These are phyloP conservation scores for Yamadazyma pseudoaaseri DNA, from an alignment of 1,139 yeast genomes.

Conservation along the genomic window DNA sequence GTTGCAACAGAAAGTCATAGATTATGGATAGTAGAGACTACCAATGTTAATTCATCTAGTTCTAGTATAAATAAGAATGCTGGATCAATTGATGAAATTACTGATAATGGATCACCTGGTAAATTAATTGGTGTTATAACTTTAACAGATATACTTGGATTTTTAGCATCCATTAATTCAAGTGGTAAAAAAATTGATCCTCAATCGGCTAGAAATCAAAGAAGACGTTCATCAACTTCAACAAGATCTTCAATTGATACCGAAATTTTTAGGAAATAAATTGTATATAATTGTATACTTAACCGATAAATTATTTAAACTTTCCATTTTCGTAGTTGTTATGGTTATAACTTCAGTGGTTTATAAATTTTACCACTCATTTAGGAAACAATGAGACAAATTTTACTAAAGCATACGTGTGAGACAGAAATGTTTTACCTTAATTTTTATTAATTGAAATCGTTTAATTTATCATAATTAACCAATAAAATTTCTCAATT, in stretches of 20 bases:
- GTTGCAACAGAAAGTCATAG: constrained; percentile 95
- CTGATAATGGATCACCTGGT: constrained; percentile 54
- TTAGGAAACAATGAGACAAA: not conserved
- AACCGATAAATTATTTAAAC: not conserved
- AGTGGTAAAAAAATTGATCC: constrained; percentile 75
- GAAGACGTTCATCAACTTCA: constrained; percentile 66
- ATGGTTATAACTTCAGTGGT: not conserved
- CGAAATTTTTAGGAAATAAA: constrained; percentile 16
- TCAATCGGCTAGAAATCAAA: constrained; percentile 77
- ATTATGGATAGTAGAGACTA: constrained; percentile 71
- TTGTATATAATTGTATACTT: constrained; percentile 16
- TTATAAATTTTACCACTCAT: not conserved
- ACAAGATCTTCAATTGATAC: constrained; percentile 39
- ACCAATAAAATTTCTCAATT: not conserved
- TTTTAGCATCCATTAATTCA: constrained; percentile 65
- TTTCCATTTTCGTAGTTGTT: not conserved
- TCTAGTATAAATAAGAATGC: constrained; percentile 9
- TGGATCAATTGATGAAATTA: constrained; percentile 20
- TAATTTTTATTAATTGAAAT: not conserved
- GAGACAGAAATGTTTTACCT: not conserved
- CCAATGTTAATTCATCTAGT: constrained; percentile 11
- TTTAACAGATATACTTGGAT: constrained; percentile 80
- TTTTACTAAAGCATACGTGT: no score
- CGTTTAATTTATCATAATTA: not conserved
- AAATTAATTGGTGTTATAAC: constrained; percentile 88